Evolutionary conservation across 2,329 filamentous ascomycete genomes (phyloP).

Genomic region (Aspergillus cejpii): DNA sequence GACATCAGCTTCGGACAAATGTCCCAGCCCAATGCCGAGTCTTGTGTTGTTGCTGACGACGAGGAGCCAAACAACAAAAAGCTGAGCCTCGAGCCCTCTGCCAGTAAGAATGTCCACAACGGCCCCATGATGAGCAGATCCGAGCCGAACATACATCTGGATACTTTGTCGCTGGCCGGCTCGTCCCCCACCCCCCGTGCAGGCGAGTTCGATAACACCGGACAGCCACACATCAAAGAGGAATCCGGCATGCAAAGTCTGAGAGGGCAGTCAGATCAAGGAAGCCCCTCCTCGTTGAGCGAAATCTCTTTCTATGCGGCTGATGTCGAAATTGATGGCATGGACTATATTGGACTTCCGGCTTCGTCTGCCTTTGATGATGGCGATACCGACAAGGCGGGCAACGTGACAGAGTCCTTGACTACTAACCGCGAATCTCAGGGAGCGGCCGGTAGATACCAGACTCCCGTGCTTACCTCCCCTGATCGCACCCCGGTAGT

Average conservation of each 20-base stretch:
- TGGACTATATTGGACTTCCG: no score
- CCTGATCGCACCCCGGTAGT: no score
- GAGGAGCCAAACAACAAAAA: not conserved
- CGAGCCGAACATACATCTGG: conserved; percentile 2
- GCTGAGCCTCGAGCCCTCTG: conserved; percentile 5
- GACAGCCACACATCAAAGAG: conserved; percentile 9
- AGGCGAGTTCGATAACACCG: conserved; percentile 12
- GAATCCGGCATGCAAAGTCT: conserved; percentile 10
- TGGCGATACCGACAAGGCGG: not conserved
- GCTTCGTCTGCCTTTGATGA: not conserved
- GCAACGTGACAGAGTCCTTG: not conserved
- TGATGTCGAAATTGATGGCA: not conserved
- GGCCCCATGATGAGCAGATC: not conserved
- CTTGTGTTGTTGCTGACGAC: conserved; percentile 2
- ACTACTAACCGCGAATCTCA: not conserved
- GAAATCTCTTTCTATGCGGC: not conserved
- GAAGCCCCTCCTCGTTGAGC: not conserved
- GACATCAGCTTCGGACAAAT: conserved; percentile 1
- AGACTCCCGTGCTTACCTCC: no score
- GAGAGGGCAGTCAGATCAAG: conserved; percentile 6
- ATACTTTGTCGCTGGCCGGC: conserved; percentile 12
- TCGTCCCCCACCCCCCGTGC: conserved; percentile 15
- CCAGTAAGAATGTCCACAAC: not conserved
- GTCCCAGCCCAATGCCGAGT: conserved; percentile 4
- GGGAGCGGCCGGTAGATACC: not conserved